phyloP scores from a whole-genome alignment of 1,284 basidiomycete genomes.

The Pseudozyma tsukubaensis region DNA sequence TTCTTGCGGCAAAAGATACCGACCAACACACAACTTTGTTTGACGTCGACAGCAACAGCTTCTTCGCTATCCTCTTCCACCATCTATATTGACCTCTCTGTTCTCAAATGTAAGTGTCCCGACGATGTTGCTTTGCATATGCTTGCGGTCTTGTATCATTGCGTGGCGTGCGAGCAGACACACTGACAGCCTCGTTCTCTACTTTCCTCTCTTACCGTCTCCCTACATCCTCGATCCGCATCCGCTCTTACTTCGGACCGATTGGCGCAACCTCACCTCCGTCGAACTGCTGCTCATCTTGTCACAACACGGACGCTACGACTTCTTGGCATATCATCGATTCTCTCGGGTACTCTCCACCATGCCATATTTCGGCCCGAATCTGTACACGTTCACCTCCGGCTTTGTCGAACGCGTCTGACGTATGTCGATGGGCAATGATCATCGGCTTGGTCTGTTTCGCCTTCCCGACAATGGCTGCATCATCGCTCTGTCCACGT shows the following conservation, averaged over 20 bases:
- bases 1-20: constrained; percentile 1
- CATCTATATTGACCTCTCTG: background rate
- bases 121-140: constrained; percentile 1
- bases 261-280: background rate
- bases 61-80: background rate
- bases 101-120: constrained; percentile 8
- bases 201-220: background rate
- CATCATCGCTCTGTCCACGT: too few species aligned
- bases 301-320: too few species aligned
- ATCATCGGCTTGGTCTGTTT: too few species aligned
- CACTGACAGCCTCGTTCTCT: background rate
- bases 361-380: too few species aligned
- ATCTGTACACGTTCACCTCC: too few species aligned
- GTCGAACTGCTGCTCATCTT: too few species aligned
- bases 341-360: too few species aligned
- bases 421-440: too few species aligned
- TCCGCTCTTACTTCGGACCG: background rate
- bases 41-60: background rate
- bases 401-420: too few species aligned
- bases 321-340: too few species aligned
- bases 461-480: too few species aligned
- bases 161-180: background rate
- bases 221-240: background rate
- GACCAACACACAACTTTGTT: background rate
- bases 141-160: background rate